Base-by-base conservation (phyloP, 2,329 filamentous ascomycete genomes). In the Sclerotinia trifoliorum region DNA sequence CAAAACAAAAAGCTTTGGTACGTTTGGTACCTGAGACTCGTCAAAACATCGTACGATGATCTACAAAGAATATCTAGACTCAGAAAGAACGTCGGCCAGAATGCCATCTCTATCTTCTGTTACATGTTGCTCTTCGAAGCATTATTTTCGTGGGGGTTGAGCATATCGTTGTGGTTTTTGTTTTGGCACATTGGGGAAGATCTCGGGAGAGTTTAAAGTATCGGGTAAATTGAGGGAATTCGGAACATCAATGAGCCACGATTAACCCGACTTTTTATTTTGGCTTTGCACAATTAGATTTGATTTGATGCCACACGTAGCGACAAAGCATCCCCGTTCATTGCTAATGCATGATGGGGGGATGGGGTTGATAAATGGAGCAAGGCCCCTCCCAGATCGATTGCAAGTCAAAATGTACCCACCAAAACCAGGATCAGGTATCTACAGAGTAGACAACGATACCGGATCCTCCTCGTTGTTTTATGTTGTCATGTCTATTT, bases 11-110 rank as follows among this genome's bases (percentile, higher is more conserved):
- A 49, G 44, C 44, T 35, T 49, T 21, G 58, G 44, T 61, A 32
- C 42, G 21, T 48, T 61, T 61, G 17, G 26, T 61, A 61, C 26
- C 42, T n/a, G 26, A 26, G 26, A 35, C 21, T 49, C 24, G 58
- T 61, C 57, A 24, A 58, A 60, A 42, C 35, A 21, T 66, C 64
- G 46, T 66, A 52, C 55, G 65, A 66, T 66, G 44, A 61, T 61
- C 46, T 51, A 13, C 55, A 11, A n/a, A 58, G 52, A 32, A 29
- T 35, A 35, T 58, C 63, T 48, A 46, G 51, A 65, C 39, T 57
- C 11, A 35, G 19, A 57, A 65, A 19, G 60, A 51, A 42, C 32
- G 17, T 51, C 13, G 19, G 44, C 10, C 44, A 29, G 39, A 64
- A 3, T 32, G n/a, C 11, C 32, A 24, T 64, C 21, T 49, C 19